These are phyloP conservation scores for Globisporangium canariense DNA, from an alignment of 352 stramenopile genomes.

Conservation along the genomic window DNA sequence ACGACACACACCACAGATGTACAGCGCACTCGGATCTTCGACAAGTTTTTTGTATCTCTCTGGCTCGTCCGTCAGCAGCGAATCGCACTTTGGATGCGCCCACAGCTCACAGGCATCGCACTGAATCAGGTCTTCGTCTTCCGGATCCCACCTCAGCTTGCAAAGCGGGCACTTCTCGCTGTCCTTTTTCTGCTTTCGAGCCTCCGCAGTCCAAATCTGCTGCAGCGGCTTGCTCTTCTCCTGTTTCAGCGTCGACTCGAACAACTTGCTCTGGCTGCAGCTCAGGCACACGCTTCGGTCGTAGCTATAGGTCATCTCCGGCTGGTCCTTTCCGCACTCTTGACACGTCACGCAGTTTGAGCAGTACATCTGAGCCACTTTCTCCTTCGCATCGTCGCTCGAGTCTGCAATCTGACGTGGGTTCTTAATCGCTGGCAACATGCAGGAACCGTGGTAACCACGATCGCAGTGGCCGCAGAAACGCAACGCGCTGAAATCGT, in stretches of 20 bases:
- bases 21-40: constrained; percentile 59
- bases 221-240: constrained; percentile 53
- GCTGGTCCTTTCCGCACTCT: constrained; percentile 41
- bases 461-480: constrained; percentile 50
- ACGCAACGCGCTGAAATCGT: constrained; percentile 23
- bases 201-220: constrained; percentile 54
- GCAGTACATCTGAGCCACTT: constrained; percentile 47
- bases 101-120: constrained; percentile 85
- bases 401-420: constrained; percentile 14
- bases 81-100: constrained; percentile 79
- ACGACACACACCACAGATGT: constrained; percentile 71
- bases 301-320: constrained; percentile 63
- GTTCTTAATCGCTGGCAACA: constrained; percentile 37
- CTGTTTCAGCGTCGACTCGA: constrained; percentile 41
- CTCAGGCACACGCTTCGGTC: constrained; percentile 52
- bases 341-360: constrained; percentile 61
- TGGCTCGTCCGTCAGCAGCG: constrained; percentile 50
- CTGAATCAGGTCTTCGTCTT: constrained; percentile 84
- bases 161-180: constrained; percentile 81
- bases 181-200: constrained; percentile 51
- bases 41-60: constrained; percentile 64
- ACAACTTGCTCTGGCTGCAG: constrained; percentile 50
- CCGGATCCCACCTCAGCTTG: constrained; percentile 52
- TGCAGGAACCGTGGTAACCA: constrained; percentile 51
- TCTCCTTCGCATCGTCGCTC: constrained; percentile 5